Evolutionary conservation across 1,139 yeast species (phyloP).

Genomic region (Lodderomyces metapsilosis): DNA sequence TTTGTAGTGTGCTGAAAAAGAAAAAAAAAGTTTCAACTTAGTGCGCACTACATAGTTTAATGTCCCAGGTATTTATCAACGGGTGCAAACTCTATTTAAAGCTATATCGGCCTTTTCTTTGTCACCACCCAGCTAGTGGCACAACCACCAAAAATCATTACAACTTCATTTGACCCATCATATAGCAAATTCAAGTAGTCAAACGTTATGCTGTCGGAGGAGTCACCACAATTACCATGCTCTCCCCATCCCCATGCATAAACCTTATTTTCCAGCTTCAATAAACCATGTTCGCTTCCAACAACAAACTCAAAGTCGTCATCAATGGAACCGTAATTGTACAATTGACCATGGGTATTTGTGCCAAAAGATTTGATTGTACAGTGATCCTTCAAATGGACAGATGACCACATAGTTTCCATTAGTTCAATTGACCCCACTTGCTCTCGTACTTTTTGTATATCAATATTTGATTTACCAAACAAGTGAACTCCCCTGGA

Average conservation of each 20-base stretch:
- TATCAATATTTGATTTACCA: constrained; percentile 1
- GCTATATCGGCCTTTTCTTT: too few species aligned
- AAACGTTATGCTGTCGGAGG: constrained; percentile 32
- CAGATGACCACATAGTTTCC: constrained; percentile 79
- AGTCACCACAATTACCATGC: constrained; percentile 87
- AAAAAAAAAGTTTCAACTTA: too few species aligned
- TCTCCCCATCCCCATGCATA: constrained; percentile 98
- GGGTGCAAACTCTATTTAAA: too few species aligned
- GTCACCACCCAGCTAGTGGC: constrained; percentile 43
- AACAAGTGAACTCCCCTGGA: not conserved
- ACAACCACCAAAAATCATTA: constrained; percentile 35
- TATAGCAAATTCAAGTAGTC: constrained; percentile 37
- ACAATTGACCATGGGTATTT: constrained; percentile 70
- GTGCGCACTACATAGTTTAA: too few species aligned
- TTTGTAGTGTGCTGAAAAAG: too few species aligned
- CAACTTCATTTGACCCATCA: constrained; percentile 18
- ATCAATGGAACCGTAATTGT: constrained; percentile 20
- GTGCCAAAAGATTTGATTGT: constrained; percentile 61
- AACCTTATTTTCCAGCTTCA: constrained; percentile 32
- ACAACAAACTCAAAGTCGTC: constrained; percentile 16
- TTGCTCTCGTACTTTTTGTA: not conserved
- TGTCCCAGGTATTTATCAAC: too few species aligned
- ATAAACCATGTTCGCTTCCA: constrained; percentile 88
- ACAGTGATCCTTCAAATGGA: constrained; percentile 42
- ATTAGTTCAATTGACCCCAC: constrained; percentile 14